A percentile compares a stretch with the other conserved stretches of the same genome.
Conservation (phyloP, 1,284 basidiomycete species). For the Papiliotrema fonsecae region DNA sequence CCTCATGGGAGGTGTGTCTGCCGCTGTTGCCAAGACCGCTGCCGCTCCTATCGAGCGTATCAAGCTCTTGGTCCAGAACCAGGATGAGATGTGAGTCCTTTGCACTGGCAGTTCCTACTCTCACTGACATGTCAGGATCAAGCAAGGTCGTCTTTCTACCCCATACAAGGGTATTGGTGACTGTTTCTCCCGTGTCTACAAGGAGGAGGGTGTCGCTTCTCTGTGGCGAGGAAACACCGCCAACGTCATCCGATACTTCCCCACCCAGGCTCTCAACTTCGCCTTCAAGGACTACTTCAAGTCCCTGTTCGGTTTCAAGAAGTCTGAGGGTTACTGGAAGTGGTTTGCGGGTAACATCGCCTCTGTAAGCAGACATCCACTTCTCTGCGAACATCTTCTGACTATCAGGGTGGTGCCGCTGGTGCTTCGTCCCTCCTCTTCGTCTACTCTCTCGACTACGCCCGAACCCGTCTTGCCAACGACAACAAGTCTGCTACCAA, state of each 20-base stretch:
- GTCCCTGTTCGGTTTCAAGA: conserved; percentile 55
- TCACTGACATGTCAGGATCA: conserved; percentile 62
- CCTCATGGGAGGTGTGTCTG: conserved; percentile 50
- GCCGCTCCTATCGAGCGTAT: conserved; percentile 99
- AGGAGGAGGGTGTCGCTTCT: conserved; percentile 51
- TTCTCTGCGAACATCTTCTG: not conserved
- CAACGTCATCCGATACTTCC: conserved; percentile 57
- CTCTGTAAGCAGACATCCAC: conserved; percentile 49
- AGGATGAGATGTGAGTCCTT: conserved; percentile 53
- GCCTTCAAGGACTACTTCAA: conserved; percentile 52
- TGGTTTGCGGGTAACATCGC: conserved; percentile 65
- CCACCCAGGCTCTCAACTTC: conserved; percentile 52
- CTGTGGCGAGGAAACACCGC: conserved; percentile 55
- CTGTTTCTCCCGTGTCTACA: conserved; percentile 74
- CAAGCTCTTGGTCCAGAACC: conserved; percentile 95
- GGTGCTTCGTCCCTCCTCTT: conserved; percentile 94
- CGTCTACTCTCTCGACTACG: conserved; percentile 96
- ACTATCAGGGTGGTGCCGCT: conserved; percentile 73
- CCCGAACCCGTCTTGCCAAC: conserved; percentile 95
- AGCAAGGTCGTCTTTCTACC: conserved; percentile 84
- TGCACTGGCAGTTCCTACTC: not conserved
- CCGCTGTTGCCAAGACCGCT: conserved; percentile 91
- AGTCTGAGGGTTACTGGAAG: conserved; percentile 55
- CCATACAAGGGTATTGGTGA: conserved; percentile 93
- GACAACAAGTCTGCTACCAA: conserved; percentile 89